Evolutionary conservation across 345 rosid species (phyloP).

Genomic region (Stellera chamaejasme): DNA sequence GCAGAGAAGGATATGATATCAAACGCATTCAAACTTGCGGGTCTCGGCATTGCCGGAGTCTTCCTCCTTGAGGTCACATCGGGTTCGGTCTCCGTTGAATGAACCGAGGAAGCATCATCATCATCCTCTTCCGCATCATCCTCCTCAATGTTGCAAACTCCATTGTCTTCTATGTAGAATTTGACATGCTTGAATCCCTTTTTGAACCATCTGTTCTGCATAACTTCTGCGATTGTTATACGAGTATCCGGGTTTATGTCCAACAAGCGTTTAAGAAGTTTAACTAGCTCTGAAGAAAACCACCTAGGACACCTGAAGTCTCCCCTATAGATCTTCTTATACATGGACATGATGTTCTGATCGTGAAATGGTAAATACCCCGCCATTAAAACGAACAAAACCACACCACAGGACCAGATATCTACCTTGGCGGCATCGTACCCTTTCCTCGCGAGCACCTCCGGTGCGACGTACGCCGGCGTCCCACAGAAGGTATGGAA

Average conservation of each 20-base stretch:
- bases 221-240: conserved; percentile 57
- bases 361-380: conserved; percentile 78
- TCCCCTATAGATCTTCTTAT: conserved; percentile 61
- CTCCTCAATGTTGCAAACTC: conserved; percentile 28
- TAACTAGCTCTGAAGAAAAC: conserved; percentile 57
- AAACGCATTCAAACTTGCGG: conserved; percentile 60
- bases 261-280: conserved; percentile 46
- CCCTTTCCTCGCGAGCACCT: conserved; percentile 62
- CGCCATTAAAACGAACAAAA: conserved; percentile 69
- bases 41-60: conserved; percentile 35
- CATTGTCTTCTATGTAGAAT: conserved; percentile 49
- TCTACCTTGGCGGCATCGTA: conserved; percentile 87
- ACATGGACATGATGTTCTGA: conserved; percentile 68
- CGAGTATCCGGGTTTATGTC: conserved; percentile 71
- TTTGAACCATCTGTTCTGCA: conserved; percentile 74
- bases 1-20: conserved; percentile 68
- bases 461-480: conserved; percentile 77
- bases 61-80: conserved; percentile 25
- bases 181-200: conserved; percentile 61
- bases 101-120: conserved; percentile 29
- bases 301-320: conserved; percentile 78
- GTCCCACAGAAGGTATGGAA: conserved; percentile 90
- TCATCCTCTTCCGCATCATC: conserved; percentile 9
- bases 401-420: conserved; percentile 90
- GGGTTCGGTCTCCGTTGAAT: conserved; percentile 42